Conservation (phyloP, 1,284 basidiomycete species). For the Lentinula novae-zelandiae region DNA sequence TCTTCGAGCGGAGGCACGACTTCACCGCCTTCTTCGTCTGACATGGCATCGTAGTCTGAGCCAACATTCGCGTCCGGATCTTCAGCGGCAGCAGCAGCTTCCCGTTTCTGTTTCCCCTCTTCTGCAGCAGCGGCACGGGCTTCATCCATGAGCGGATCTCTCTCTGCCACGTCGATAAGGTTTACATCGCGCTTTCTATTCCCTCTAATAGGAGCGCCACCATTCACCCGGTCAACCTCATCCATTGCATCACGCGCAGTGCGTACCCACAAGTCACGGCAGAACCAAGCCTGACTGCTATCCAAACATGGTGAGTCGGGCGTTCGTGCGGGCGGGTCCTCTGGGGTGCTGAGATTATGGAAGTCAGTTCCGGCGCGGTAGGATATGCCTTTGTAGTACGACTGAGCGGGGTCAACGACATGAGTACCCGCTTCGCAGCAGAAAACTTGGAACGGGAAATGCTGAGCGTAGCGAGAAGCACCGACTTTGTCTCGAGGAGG, state of each 20-base stretch:
- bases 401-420: conserved; percentile 88
- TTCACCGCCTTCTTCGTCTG: conserved; percentile 53
- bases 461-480: conserved; percentile 79
- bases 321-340: conserved; percentile 52
- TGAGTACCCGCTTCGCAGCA: conserved; percentile 97
- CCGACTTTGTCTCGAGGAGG: conserved; percentile 84
- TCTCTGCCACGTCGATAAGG: conserved; percentile 33
- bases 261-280: conserved; percentile 87
- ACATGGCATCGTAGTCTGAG: conserved; percentile 88
- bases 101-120: conserved; percentile 27
- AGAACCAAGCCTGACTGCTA: conserved; percentile 94
- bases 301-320: conserved; percentile 87
- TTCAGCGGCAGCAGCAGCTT: conserved; percentile 28
- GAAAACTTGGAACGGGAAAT: conserved; percentile 94
- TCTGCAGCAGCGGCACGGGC: conserved; percentile 16
- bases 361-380: conserved; percentile 80
- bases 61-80: conserved; percentile 79
- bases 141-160: conserved; percentile 31
- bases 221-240: conserved; percentile 40
- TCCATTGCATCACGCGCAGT: conserved; percentile 74
- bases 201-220: conserved; percentile 17
- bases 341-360: conserved; percentile 71
- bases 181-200: conserved; percentile 5
- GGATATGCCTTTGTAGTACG: conserved; percentile 83
- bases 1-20: conserved; percentile 36